Conservation (phyloP, 106 monocot genomes). For the Dioscorea dumetorum region DNA sequence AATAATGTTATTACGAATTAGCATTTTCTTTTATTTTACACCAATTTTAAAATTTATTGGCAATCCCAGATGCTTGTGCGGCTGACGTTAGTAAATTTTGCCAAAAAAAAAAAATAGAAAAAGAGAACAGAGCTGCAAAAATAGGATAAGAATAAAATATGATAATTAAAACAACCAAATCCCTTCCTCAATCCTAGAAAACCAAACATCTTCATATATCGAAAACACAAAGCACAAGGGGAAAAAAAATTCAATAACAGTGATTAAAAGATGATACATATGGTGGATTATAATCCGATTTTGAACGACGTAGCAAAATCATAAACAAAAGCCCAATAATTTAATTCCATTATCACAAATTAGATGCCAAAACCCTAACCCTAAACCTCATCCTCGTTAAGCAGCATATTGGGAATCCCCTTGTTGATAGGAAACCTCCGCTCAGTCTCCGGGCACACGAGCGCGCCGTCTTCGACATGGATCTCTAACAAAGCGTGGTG, state of each 20-base stretch:
- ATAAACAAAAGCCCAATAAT: neutral
- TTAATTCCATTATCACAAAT: no score
- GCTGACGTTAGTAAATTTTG: no score
- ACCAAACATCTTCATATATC: neutral
- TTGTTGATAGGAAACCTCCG: constrained; percentile 73
- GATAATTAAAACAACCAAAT: no score
- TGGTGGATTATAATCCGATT: neutral
- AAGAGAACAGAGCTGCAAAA: no score
- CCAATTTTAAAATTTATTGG: no score
- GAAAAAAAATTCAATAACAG: neutral
- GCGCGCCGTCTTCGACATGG: constrained; percentile 79
- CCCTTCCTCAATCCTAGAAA: neutral
- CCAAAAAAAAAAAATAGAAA: no score
- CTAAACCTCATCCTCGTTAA: constrained; percentile 94
- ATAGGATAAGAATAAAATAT: no score
- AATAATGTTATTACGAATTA: no score
- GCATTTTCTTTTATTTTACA: no score
- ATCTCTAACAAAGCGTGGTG: constrained; percentile 89
- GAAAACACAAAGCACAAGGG: neutral
- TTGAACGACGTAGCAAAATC: neutral
- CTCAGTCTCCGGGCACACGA: constrained; percentile 88
- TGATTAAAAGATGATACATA: neutral
- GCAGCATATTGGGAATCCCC: constrained; percentile 97
- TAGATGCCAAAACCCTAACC: neutral
- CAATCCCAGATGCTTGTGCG: no score